phyloP scores from a whole-genome alignment of 2,329 filamentous ascomycete genomes.

The Mariannaea sp. region DNA sequence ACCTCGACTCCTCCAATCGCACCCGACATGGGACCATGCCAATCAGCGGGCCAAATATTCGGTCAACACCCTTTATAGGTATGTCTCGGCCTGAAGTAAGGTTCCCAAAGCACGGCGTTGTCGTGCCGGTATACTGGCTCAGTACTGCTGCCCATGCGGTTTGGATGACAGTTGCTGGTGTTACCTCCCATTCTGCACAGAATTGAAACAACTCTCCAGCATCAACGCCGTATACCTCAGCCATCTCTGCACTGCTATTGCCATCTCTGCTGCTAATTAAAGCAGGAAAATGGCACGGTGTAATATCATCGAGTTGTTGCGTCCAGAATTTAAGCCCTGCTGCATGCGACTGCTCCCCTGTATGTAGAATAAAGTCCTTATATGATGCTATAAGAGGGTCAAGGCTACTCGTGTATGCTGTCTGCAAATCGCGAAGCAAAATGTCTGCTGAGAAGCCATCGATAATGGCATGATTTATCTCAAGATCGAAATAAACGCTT shows the following conservation, averaged over 20 bases:
- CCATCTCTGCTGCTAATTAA: slow-evolving; percentile 14
- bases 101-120: slow-evolving; percentile 51
- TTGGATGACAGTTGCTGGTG: slow-evolving; percentile 27
- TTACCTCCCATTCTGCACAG: slow-evolving; percentile 17
- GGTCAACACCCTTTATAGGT: slow-evolving; percentile 51
- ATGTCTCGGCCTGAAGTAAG: slow-evolving; percentile 57
- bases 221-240: no score
- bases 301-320: slow-evolving; percentile 14
- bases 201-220: slow-evolving; percentile 1
- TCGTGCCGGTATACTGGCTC: slow-evolving; percentile 47
- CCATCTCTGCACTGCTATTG: no score
- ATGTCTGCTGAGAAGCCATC: background rate
- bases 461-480: background rate
- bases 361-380: background rate
- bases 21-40: slow-evolving; percentile 60
- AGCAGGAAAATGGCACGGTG: slow-evolving; percentile 27
- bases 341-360: background rate
- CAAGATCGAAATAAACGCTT: background rate
- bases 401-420: background rate
- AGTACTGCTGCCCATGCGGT: slow-evolving; percentile 28
- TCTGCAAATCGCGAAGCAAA: background rate
- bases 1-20: slow-evolving; percentile 30
- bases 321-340: slow-evolving; percentile 14
- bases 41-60: slow-evolving; percentile 57
- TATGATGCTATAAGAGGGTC: background rate